These are phyloP conservation scores for Ustilago lituana DNA, from an alignment of 1,284 basidiomycete genomes.

Conservation along the genomic window DNA sequence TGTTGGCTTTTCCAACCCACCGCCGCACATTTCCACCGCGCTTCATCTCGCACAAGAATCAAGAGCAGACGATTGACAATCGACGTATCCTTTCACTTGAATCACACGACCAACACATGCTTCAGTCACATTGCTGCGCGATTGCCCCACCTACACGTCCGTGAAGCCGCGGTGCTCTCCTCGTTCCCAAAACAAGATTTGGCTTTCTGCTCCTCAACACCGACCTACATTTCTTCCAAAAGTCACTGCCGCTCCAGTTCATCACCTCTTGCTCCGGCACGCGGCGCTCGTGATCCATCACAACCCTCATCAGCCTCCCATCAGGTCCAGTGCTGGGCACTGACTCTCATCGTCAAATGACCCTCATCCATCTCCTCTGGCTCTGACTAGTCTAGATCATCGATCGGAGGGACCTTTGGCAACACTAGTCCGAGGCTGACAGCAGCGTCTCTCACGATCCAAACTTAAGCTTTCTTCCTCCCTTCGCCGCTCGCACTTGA, in stretches of 20 bases:
- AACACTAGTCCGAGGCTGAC: neutral
- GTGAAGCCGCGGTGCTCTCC: constrained; percentile 9
- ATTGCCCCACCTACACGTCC: constrained; percentile 18
- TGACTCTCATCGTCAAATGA: constrained; percentile 1
- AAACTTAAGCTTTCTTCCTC: constrained; percentile 15
- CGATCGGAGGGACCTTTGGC: no score
- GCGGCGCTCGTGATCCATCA: constrained; percentile 10
- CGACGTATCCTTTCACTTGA: constrained; percentile 9
- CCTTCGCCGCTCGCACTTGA: neutral
- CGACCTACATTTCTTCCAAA: constrained; percentile 21
- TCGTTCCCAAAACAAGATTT: constrained; percentile 20
- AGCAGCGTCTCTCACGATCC: constrained; percentile 1
- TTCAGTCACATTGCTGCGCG: constrained; percentile 26
- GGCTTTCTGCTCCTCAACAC: constrained; percentile 9
- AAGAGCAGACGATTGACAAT: no score
- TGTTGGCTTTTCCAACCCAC: constrained; percentile 3
- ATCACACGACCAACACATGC: constrained; percentile 8
- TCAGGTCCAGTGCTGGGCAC: neutral
- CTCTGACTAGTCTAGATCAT: constrained; percentile 1
- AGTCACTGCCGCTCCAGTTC: constrained; percentile 21
- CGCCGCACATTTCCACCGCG: constrained; percentile 10
- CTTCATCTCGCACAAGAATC: constrained; percentile 7
- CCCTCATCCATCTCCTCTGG: neutral
- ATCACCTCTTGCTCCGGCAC: constrained; percentile 9
- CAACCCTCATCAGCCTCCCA: constrained; percentile 5